phyloP scores from a whole-genome alignment of 1,284 basidiomycete genomes.

The Ustilago hordei region DNA sequence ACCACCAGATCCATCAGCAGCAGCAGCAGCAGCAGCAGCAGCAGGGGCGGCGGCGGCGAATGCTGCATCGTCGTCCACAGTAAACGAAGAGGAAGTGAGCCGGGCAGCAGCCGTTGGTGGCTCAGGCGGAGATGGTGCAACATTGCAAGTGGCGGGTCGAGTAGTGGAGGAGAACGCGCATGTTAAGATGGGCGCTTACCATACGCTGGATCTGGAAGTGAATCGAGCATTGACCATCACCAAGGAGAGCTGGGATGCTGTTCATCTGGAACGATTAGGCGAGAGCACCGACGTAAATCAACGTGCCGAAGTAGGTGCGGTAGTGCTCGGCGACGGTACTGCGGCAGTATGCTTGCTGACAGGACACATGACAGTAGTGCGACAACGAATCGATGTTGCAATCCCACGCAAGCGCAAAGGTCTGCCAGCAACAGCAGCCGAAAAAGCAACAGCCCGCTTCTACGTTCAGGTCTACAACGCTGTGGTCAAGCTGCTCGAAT shows the following conservation, averaged over 20 bases:
- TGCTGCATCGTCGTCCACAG: constrained; percentile 25
- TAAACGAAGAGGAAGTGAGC: constrained; percentile 49
- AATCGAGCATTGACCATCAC: constrained; percentile 92
- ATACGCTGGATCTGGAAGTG: constrained; percentile 92
- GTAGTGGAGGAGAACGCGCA: constrained; percentile 91
- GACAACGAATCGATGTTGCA: constrained; percentile 88
- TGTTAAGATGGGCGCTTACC: constrained; percentile 93
- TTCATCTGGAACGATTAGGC: constrained; percentile 83
- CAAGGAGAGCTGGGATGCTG: constrained; percentile 90
- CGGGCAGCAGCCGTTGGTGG: constrained; percentile 40
- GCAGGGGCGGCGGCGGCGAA: neutral
- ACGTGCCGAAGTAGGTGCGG: constrained; percentile 94
- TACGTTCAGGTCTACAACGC: constrained; percentile 87
- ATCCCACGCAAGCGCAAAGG: constrained; percentile 82
- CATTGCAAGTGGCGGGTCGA: constrained; percentile 87
- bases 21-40: constrained; percentile 24
- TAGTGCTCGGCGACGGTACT: constrained; percentile 91
- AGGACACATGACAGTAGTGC: constrained; percentile 94
- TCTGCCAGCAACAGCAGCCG: constrained; percentile 55
- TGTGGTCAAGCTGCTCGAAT: constrained; percentile 89
- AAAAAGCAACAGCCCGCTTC: constrained; percentile 74
- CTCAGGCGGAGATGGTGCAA: constrained; percentile 64
- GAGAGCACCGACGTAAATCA: constrained; percentile 91
- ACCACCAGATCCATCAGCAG: constrained; percentile 56
- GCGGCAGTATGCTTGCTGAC: constrained; percentile 94